These are phyloP conservation scores for Staphylotrichum longicolle DNA, from an alignment of 495 filamentous ascomycete genomes.

Conservation along the genomic window DNA sequence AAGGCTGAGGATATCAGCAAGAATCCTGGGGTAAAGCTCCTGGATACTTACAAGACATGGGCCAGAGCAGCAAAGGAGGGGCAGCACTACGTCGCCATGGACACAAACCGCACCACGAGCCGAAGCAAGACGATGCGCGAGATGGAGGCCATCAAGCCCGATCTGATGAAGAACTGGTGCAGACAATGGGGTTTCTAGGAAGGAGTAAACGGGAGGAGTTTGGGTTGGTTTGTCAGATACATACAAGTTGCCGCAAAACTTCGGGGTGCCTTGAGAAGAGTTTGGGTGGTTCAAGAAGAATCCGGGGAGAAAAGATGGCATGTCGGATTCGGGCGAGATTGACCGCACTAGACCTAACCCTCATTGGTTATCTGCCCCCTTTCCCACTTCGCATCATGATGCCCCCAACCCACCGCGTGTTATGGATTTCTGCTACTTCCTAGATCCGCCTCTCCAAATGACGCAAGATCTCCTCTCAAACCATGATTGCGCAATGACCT, in stretches of 20 bases:
- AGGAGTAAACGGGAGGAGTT: neutral
- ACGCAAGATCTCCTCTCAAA: too few species aligned
- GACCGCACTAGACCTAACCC: too few species aligned
- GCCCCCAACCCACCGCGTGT: too few species aligned
- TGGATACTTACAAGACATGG: constrained; percentile 43
- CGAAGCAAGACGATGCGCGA: constrained; percentile 40
- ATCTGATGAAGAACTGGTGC: constrained; percentile 52
- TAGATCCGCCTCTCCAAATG: too few species aligned
- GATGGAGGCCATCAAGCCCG: constrained; percentile 38
- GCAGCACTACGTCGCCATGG: constrained; percentile 32
- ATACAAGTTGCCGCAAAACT: neutral
- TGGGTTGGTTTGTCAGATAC: too few species aligned
- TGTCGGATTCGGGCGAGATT: too few species aligned
- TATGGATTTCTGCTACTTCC: too few species aligned
- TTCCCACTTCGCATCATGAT: too few species aligned
- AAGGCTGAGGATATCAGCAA: constrained; percentile 32
- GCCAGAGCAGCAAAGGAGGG: constrained; percentile 20
- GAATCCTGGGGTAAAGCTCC: constrained; percentile 48
- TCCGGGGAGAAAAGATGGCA: too few species aligned
- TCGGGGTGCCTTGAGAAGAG: too few species aligned
- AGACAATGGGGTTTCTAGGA: constrained; percentile 45
- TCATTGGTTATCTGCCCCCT: too few species aligned
- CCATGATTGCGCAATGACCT: neutral
- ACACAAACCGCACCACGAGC: constrained; percentile 30
- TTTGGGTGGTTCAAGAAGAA: too few species aligned